Percentiles rank a stretch among this genome's conserved stretches.
These are phyloP conservation scores for Aspergillus sp. DNA, from an alignment of 2,329 filamentous ascomycete species.

Conservation along the genomic window DNA sequence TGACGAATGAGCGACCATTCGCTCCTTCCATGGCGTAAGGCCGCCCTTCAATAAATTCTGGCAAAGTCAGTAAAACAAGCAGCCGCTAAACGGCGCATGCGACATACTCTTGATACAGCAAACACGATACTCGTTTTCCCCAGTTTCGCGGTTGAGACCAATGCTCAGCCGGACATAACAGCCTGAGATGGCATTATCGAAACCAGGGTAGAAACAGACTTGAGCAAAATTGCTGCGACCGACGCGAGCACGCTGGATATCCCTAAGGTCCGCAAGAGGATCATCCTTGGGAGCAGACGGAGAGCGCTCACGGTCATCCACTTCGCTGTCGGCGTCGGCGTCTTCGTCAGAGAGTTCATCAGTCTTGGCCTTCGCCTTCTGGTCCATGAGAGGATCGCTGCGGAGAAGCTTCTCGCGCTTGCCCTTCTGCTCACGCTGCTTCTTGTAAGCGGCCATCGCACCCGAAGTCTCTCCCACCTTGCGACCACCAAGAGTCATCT, in stretches of 20 bases:
- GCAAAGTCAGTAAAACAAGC: constrained; percentile 15
- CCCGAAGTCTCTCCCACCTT: constrained; percentile 59
- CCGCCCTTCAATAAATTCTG: constrained; percentile 67
- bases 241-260: constrained; percentile 75
- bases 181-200: constrained; percentile 69
- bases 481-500: constrained; percentile 56
- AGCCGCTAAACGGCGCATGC: too few species aligned
- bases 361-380: constrained; percentile 54
- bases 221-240: constrained; percentile 79
- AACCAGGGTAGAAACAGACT: constrained; percentile 87
- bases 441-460: constrained; percentile 63
- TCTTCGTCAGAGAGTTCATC: constrained; percentile 53
- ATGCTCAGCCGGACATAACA: constrained; percentile 81
- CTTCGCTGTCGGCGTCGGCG: constrained; percentile 65
- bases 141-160: constrained; percentile 63
- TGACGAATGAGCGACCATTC: constrained; percentile 68
- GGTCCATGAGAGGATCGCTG: constrained; percentile 38
- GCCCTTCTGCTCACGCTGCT: constrained; percentile 51
- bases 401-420: constrained; percentile 40
- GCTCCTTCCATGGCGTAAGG: constrained; percentile 72
- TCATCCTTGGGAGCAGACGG: constrained; percentile 51
- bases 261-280: constrained; percentile 62
- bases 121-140: constrained; percentile 75
- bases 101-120: constrained; percentile 69
- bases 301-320: constrained; percentile 53